Evolutionary conservation across 371 early-diverging fungal species (phyloP), one percentile per base, ranked within the genome.

Genomic region (Haplosporangium sp.): DNA sequence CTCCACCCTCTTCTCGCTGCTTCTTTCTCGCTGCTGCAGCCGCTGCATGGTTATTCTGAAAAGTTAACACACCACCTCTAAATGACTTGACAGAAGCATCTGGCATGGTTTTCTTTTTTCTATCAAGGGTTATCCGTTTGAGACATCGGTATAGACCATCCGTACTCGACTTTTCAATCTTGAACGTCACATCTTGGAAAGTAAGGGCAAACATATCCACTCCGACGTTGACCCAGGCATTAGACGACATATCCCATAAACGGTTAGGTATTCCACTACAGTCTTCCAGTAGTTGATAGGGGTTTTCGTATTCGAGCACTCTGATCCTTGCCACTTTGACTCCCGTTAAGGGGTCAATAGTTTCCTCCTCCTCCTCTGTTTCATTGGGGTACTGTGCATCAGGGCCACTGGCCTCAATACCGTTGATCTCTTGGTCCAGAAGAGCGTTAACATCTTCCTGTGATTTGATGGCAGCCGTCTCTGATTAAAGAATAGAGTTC

Each of bases 151-250:
- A 76, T 1, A 83, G n/a, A 3, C 83, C 59, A 44, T 68, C 69
- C 45, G 72, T 53, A 45, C 63, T 27, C 2, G 74, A 74, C 70
- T 69, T 35, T 67, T 77, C 70, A 84, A 63, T 71, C 64, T 65
- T 57, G 57, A 77, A 66, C 4, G 58, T 35, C 19, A 60, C 38
- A 11, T 71, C 48, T 17, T 52, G 61, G 11, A 74, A 44, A 0
- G 72, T 50, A 15, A 91, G 69, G 3, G 83, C 85, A 67, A 78
- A 89, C 6, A 73, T 69, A 19, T 86, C 74, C 1, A 74, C 61
- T 5, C 86, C 88, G 2, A 91, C 73, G 58, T 76, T 69, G 17
- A 90, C 84, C 92, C 92, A 91, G 6, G 83, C 75, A 44, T 84
- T 75, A 3, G 7, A 17, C 0, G 89, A 84, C 42, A 86, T 59